phyloP scores from a whole-genome alignment of 441 rosid genomes.

The Pelargonium myrrhifolium region DNA sequence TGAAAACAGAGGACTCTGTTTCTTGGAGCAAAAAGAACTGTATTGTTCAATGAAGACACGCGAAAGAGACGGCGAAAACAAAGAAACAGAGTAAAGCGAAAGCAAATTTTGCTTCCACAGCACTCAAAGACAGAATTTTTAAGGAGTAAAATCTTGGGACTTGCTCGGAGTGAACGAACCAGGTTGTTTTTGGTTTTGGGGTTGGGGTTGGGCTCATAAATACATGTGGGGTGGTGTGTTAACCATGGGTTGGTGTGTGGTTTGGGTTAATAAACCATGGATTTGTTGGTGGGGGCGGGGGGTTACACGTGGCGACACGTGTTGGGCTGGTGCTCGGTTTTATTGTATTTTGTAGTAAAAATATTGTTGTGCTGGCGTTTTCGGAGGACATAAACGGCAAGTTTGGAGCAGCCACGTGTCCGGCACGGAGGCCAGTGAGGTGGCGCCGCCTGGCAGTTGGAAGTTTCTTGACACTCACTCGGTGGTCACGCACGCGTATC shows the following conservation, averaged over 20 bases:
- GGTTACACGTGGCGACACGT: conserved; percentile 38
- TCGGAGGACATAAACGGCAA: conserved; percentile 2
- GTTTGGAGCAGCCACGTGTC: conserved; percentile 23
- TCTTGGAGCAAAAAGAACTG: background rate
- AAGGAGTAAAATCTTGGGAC: background rate
- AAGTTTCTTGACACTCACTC: conserved; percentile 32
- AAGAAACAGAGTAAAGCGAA: no score
- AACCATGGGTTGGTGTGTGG: conserved; percentile 17
- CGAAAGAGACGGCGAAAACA: no score
- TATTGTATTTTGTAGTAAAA: no score
- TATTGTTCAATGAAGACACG: background rate
- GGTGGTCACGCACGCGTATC: conserved; percentile 9
- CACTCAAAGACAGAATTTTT: no score
- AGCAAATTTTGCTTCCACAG: background rate
- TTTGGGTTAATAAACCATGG: conserved; percentile 13
- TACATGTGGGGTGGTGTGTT: conserved; percentile 6
- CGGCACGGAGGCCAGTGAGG: conserved; percentile 12
- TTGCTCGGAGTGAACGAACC: background rate
- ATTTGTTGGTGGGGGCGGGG: background rate
- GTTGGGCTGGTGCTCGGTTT: conserved; percentile 16
- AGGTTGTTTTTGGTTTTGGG: background rate
- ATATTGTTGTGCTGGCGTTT: conserved; percentile 9
- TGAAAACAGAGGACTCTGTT: background rate
- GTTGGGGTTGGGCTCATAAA: conserved; percentile 9
- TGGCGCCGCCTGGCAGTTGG: conserved; percentile 21